These are phyloP conservation scores for Stephanodiscus triporus DNA, from an alignment of 108 stramenopile genomes.

Conservation along the genomic window DNA sequence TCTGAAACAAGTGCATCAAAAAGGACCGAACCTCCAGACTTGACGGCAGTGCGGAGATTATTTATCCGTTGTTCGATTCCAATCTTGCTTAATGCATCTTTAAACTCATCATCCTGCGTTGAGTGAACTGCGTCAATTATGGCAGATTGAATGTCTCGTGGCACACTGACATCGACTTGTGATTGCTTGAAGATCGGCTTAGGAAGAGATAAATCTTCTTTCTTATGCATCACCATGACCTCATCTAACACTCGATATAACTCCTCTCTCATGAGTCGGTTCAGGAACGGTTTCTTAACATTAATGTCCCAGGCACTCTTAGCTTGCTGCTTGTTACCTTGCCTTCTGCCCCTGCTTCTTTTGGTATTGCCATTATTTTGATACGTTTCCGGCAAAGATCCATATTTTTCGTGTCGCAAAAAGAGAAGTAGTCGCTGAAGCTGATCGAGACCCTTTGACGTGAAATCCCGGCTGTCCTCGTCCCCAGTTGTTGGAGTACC, in stretches of 20 bases:
- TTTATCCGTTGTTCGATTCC: not conserved
- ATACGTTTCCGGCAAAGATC: conserved; percentile 11
- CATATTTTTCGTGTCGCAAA: conserved; percentile 51
- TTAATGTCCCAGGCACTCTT: conserved; percentile 50
- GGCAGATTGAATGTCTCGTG: conserved; percentile 34
- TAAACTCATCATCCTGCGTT: not conserved
- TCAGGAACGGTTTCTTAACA: conserved; percentile 55
- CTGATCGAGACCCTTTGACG: conserved; percentile 47
- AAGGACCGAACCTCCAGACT: conserved; percentile 9
- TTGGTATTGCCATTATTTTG: not conserved
- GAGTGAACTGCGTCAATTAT: conserved; percentile 32
- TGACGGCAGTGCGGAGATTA: conserved; percentile 6
- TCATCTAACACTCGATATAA: conserved; percentile 41
- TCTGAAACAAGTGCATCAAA: conserved; percentile 32
- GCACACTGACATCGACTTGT: conserved; percentile 44
- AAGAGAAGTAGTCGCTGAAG: conserved; percentile 56
- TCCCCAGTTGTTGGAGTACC: conserved; percentile 79
- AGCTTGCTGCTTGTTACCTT: conserved; percentile 27
- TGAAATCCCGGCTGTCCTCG: conserved; percentile 48
- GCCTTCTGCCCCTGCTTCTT: not conserved
- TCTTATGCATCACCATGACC: conserved; percentile 65
- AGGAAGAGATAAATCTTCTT: conserved; percentile 61
- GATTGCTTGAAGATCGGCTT: conserved; percentile 56
- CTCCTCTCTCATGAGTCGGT: conserved; percentile 39
- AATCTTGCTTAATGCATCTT: not conserved